Conservation (phyloP, 2,329 filamentous ascomycete species). For the Colletotrichum chrysophilum region DNA sequence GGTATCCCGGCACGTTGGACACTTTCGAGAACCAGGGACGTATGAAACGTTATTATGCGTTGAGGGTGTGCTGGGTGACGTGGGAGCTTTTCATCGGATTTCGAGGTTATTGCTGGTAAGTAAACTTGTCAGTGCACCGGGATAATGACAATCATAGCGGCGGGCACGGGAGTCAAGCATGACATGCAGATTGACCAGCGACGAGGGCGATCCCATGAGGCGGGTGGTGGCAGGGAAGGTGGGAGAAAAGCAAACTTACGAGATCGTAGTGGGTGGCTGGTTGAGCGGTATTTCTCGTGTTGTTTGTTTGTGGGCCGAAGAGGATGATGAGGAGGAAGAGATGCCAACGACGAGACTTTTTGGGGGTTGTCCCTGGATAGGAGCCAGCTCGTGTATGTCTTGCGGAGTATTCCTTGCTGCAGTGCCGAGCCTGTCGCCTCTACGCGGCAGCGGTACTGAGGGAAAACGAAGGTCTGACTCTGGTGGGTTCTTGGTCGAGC, state of each 20-base stretch:
- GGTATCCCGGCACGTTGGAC: slow-evolving; percentile 13
- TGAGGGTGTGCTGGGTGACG: slow-evolving; percentile 11
- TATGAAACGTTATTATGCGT: slow-evolving; percentile 33
- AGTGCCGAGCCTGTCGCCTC: not conserved
- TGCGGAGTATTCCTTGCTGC: not conserved
- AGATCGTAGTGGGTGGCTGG: not conserved
- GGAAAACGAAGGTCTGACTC: slow-evolving; percentile 20
- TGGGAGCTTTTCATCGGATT: slow-evolving; percentile 19
- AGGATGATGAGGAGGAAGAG: not conserved
- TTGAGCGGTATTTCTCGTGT: not conserved
- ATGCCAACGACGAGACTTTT: not conserved
- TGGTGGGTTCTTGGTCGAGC: slow-evolving; percentile 12
- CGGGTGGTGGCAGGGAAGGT: not conserved
- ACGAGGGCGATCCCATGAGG: not conserved
- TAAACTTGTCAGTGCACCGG: slow-evolving; percentile 18
- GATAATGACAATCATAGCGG: slow-evolving; percentile 9
- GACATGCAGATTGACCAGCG: slow-evolving; percentile 12
- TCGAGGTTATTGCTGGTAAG: slow-evolving; percentile 1
- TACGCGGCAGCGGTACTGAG: slow-evolving; percentile 2
- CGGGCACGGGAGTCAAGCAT: slow-evolving; percentile 2
- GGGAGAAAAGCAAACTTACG: not conserved
- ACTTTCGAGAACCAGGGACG: slow-evolving; percentile 9
- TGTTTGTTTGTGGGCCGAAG: not conserved
- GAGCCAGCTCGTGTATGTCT: slow-evolving; percentile 7
- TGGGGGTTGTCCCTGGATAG: not conserved